Base-by-base conservation (phyloP, 2,329 filamentous ascomycete species). In the Teratosphaeria nubilosa region DNA sequence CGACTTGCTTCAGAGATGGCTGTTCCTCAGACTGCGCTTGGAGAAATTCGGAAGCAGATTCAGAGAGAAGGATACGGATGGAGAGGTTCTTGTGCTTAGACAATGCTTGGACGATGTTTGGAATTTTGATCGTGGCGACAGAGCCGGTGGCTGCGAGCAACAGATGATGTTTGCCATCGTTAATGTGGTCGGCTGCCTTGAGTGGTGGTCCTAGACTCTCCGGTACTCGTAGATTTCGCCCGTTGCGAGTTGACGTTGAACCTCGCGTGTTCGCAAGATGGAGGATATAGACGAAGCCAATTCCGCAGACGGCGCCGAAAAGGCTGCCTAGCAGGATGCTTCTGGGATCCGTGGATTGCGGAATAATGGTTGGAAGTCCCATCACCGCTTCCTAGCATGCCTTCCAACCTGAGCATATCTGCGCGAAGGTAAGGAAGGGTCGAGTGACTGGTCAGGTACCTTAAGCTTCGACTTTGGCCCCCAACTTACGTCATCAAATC, bases 111-210 rank as follows among this genome's bases (percentile, higher is more conserved):
- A 79, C 68, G 53, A 80, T 79, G 58, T 72, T 70, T 1, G 77
- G 77, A 58, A 80, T 73, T 70, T 96, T 96, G 68, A 96, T 95
- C 6, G 88, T 90, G 14, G 91, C 91, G n/a, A 95, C 90, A 0
- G 87, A 86, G 54, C 86, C 86, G 32, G 81, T 85, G 45, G 84
- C 83, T 41, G 82, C 84, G 50, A 90, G 78, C 16, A 90, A 77
- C 55, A 88, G 76, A 68, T 88, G 85, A 13, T 73, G 74, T 67
- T 82, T 84, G 20, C 72, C 71, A 66, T 85, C 82, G 54, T 74
- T 68, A 24, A 69, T 61, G 59, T 75, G 69, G 50, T 74, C 68
- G 10, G 71, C 63, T 54, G 73, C 72, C 48, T 63, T 64, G 57
- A 75, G 65, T 57, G 41, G 55, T 22, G 54, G 32, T 22, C 32